Percentiles rank a stretch among this genome's conserved stretches.
These are phyloP conservation scores for Aspergillus bertholletiae DNA, from an alignment of 495 filamentous ascomycete species.

Conservation along the genomic window DNA sequence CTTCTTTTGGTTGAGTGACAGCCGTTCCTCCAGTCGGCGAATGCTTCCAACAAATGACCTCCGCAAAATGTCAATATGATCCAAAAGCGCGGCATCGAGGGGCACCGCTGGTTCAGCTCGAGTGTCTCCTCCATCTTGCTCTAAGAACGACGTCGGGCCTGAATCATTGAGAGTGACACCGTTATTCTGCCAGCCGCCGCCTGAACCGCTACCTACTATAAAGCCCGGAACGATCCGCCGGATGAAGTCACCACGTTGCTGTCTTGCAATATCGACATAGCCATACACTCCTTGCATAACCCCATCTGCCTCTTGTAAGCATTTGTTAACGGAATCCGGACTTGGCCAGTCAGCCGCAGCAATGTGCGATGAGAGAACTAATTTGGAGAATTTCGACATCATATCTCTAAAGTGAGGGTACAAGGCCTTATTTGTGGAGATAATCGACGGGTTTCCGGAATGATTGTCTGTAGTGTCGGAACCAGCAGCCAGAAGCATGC, in stretches of 20 bases:
- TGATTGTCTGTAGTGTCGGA: slow-evolving; percentile 98
- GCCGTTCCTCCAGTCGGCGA: slow-evolving; percentile 77
- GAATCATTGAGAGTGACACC: slow-evolving; percentile 66
- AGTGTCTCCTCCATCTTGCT: slow-evolving; percentile 71
- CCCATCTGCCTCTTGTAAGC: slow-evolving; percentile 91
- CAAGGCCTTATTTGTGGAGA: slow-evolving; percentile 90
- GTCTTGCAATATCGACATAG: slow-evolving; percentile 90
- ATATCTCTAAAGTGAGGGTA: slow-evolving; percentile 98
- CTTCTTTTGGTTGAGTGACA: slow-evolving; percentile 73
- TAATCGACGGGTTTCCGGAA: slow-evolving; percentile 98
- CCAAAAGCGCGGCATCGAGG: slow-evolving; percentile 72
- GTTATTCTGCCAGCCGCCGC: slow-evolving; percentile 94
- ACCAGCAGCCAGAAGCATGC: slow-evolving; percentile 88
- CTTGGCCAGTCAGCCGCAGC: slow-evolving; percentile 89
- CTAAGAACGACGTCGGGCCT: slow-evolving; percentile 72
- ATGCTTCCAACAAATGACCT: slow-evolving; percentile 76
- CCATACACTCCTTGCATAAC: slow-evolving; percentile 90
- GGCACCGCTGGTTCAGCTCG: slow-evolving; percentile 65
- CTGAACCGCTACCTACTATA: slow-evolving; percentile 72
- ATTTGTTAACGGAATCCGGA: slow-evolving; percentile 85
- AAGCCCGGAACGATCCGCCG: slow-evolving; percentile 90
- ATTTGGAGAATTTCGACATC: slow-evolving; percentile 99
- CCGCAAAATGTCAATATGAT: slow-evolving; percentile 80
- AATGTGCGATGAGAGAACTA: slow-evolving; percentile 97
- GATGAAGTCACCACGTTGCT: slow-evolving; percentile 86